A percentile compares a stretch with the other conserved stretches of the same genome.
These are phyloP conservation scores for Penicillium sp. DNA, from an alignment of 2,329 filamentous ascomycete genomes.

Conservation along the genomic window DNA sequence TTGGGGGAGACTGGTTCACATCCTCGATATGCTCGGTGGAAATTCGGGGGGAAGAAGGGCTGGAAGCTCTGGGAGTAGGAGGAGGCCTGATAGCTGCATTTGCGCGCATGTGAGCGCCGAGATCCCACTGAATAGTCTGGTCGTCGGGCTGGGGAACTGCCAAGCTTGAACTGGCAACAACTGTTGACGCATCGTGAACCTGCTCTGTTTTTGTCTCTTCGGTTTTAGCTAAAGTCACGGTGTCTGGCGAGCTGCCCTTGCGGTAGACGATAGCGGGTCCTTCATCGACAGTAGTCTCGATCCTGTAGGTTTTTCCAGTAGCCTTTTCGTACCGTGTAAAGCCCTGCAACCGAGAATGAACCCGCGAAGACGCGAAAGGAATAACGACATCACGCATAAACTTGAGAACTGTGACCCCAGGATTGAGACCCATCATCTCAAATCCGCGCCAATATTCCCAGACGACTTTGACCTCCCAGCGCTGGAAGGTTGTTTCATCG, in stretches of 20 bases:
- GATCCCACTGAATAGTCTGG: neutral
- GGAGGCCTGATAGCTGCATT: neutral
- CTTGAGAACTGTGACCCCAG: neutral
- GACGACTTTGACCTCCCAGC: conserved; percentile 2
- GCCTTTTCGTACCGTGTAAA: neutral
- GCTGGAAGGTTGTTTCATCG: neutral
- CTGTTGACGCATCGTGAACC: neutral
- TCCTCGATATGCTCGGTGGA: too few relatives aligned
- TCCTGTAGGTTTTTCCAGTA: neutral
- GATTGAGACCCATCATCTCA: conserved; percentile 3
- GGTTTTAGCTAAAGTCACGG: neutral
- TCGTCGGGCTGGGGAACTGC: neutral
- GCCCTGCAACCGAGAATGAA: neutral
- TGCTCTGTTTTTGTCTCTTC: neutral
- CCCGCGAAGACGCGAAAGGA: conserved; percentile 1
- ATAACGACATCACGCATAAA: conserved; percentile 3
- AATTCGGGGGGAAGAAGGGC: too few relatives aligned
- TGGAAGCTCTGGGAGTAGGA: neutral
- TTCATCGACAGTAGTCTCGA: neutral
- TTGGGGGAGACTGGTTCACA: neutral
- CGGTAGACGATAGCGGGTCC: conserved; percentile 1
- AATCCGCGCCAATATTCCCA: conserved; percentile 6
- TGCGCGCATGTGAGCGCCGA: neutral
- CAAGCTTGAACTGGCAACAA: neutral
- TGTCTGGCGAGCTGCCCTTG: neutral